Evolutionary conservation across 108 stramenopile genomes (phyloP).

Genomic region (Chaetoceros muelleri): DNA sequence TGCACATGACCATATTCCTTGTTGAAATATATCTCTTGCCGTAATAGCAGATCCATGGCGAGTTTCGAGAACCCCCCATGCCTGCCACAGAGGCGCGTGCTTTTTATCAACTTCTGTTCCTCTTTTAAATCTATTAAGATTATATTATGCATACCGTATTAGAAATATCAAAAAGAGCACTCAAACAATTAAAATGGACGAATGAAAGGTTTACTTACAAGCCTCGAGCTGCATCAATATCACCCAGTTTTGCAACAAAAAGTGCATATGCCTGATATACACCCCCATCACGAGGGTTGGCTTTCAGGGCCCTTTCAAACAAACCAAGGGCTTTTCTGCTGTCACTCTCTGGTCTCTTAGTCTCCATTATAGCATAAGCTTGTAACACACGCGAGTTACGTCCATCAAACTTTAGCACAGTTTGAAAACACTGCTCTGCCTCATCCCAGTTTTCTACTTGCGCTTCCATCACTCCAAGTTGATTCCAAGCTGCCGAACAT

Average conservation of each 20-base stretch:
- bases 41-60: conserved; percentile 51
- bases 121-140: conserved; percentile 26
- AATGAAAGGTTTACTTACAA: conserved; percentile 26
- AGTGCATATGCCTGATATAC: conserved; percentile 81
- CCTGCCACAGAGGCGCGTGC: conserved; percentile 84
- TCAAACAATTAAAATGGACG: not conserved
- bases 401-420: conserved; percentile 65
- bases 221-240: conserved; percentile 64
- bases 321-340: conserved; percentile 69
- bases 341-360: conserved; percentile 55
- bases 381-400: conserved; percentile 80
- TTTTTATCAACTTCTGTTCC: conserved; percentile 73
- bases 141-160: not conserved
- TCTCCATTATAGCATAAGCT: conserved; percentile 88
- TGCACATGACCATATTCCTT: conserved; percentile 86
- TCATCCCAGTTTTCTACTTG: conserved; percentile 58
- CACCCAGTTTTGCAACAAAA: conserved; percentile 76
- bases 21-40: conserved; percentile 76
- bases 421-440: conserved; percentile 71
- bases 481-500: conserved; percentile 72
- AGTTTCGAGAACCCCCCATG: conserved; percentile 88
- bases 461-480: conserved; percentile 76
- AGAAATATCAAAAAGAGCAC: conserved; percentile 2
- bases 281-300: conserved; percentile 73
- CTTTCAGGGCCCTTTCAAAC: conserved; percentile 77